Evolutionary conservation across 805 yeast species (phyloP).

Genomic region (Suhomyces faveliae): DNA sequence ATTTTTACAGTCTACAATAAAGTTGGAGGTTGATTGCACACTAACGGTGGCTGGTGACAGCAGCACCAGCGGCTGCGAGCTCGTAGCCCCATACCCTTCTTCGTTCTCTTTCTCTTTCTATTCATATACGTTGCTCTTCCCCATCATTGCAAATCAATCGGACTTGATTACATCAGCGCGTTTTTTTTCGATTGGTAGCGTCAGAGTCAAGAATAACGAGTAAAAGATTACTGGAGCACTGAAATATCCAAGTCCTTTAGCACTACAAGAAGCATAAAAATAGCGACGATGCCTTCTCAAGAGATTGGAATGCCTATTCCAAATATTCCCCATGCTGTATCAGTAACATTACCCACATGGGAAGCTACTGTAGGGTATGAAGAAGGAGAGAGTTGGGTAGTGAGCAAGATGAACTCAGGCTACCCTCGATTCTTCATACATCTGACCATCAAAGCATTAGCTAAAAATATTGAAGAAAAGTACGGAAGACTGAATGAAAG

Average conservation of each 20-base stretch:
- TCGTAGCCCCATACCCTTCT: no score
- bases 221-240: neutral
- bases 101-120: no score
- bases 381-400: slow-evolving; percentile 83
- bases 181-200: neutral
- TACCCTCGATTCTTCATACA: slow-evolving; percentile 86
- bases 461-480: slow-evolving; percentile 53
- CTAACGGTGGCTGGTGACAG: neutral
- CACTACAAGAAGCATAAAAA: neutral
- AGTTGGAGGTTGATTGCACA: neutral
- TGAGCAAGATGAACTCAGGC: slow-evolving; percentile 74
- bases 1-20: neutral
- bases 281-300: slow-evolving; percentile 33
- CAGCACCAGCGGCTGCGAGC: neutral
- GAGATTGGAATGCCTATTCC: slow-evolving; percentile 84
- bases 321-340: slow-evolving; percentile 87
- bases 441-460: slow-evolving; percentile 55
- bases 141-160: no score
- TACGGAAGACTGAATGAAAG: slow-evolving; percentile 81
- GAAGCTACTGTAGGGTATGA: slow-evolving; percentile 89
- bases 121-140: no score
- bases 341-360: slow-evolving; percentile 96
- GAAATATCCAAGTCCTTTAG: neutral
- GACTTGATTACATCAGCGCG: neutral
- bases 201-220: neutral